Base-by-base conservation (phyloP, 352 stramenopile species). In the Pythium folliculosum region DNA sequence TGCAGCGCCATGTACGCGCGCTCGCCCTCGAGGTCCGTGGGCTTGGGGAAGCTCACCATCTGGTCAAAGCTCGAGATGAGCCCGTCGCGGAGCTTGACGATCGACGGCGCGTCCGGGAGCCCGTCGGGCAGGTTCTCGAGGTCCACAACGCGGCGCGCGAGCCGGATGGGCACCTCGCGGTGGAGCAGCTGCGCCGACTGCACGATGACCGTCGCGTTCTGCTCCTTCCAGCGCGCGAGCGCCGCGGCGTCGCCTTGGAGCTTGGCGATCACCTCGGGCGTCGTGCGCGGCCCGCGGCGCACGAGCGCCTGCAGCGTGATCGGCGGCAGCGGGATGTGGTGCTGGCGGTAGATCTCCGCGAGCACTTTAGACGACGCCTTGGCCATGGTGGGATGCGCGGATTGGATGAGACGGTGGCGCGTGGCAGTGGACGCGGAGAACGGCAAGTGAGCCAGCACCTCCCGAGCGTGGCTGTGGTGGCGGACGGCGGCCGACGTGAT, bases 231-330 rank as follows among this genome's bases (percentile, higher is more conserved):
- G 64, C 79, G 60, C 25, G 69, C 35, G 19, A 92, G 66, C 32
- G 77, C 81, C 19, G 73, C 48, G 8, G 77, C 77, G 44, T 91
- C 69, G 22, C 72, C 69, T 57, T 87, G 79, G n/a, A 92, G 65
- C 52, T 78, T 80, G 21, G 75, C 76, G 48, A 74, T 73, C 47
- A 86, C 57, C 37, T 80, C 75, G 6, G 82, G 74, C 16, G 77
- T 80, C 22, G 80, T 75, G 38, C 65, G 67, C 16, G 86, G 84
- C 0, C 86, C 86, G 52, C 84, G 84, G 63, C 91, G 85, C 1
- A 92, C 72, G 52, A 94, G 72, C 63, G 82, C 75, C 69, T 91
- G 81, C 63, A 94, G 76, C 65, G 86, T 94, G 71, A 94, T 94
- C 17, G 84, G 79, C 23, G 84, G 84, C 67, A 92, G 65, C 49